Base-by-base conservation (phyloP, 768 basidiomycete genomes). In the Rickenella mellea region DNA sequence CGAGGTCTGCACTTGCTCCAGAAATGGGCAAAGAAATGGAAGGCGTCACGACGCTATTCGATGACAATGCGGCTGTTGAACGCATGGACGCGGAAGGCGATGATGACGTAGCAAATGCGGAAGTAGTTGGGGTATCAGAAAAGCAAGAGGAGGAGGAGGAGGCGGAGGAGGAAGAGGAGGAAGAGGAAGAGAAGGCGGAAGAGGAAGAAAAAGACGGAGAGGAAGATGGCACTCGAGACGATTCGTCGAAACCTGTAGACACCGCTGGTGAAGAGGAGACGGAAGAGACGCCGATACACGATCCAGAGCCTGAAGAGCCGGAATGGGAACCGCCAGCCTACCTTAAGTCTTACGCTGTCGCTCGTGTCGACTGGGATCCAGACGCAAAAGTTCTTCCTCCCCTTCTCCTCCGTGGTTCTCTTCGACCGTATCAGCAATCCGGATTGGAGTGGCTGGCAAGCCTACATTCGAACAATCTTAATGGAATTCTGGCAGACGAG, bases 391-490 rank as follows among this genome's bases (percentile, higher is more conserved):
- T 88, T 33, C 74, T 66, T 28, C 69, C 84, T 1, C 78, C 82
- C 5, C 63, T 86, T 6, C 68, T 99, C 25, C 73, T 96, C 3
- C 87, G 94, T 4, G 94, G 92, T 1, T 74, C 75, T 28, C 67
- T 99, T 35, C 80, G 92, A 14, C 91, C 91, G 7, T 99, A 98
- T 55, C 94, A 99, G 56, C 80, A 93, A 38, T 73, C 86, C 3
- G 94, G 94, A 0, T 63, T 96, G 39, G 91, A 97, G 57, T 98
- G 94, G 94, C 78, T 96, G 31, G 83, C 89, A 5, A 86, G 80
- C 54, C 66, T 94, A 43, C 90, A 93, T 57, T 67, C 68, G 28
- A 88, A 88, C 50, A 78, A 80, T 49, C 51, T 86, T 31, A 89
- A 90, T 50, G 86, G 86, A 1, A 89, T 90, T 38, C 64, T 90